A percentile compares a stretch with the other conserved stretches of the same genome.
phyloP scores from a whole-genome alignment of 1,139 yeast species.

The Magnusiomyces clavatus region DNA sequence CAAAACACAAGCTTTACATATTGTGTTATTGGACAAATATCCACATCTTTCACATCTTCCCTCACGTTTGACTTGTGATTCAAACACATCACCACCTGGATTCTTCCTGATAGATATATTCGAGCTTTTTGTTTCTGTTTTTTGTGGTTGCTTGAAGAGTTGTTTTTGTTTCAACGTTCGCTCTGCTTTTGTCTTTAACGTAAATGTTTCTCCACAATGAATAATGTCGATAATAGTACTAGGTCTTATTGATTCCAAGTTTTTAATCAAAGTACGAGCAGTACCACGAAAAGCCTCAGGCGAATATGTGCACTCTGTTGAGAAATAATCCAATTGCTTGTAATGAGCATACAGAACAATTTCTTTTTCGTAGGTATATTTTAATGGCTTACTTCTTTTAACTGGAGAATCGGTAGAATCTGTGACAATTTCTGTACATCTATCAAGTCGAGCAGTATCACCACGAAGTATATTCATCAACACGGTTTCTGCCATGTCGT shows the following conservation, averaged over 20 bases:
- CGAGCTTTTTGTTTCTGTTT: background rate
- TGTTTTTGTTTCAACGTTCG: background rate
- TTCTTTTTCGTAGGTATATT: slow-evolving; percentile 93
- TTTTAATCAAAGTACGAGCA: slow-evolving; percentile 84
- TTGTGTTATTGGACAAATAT: slow-evolving; percentile 74
- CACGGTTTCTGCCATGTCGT: slow-evolving; percentile 98
- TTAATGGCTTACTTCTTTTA: slow-evolving; percentile 91
- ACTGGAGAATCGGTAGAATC: slow-evolving; percentile 47
- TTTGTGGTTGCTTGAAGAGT: background rate
- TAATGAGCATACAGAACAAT: slow-evolving; percentile 96
- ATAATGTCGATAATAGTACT: slow-evolving; percentile 92
- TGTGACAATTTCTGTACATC: slow-evolving; percentile 84
- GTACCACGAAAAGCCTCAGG: slow-evolving; percentile 99
- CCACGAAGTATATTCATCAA: slow-evolving; percentile 91
- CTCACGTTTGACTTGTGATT: slow-evolving; percentile 15
- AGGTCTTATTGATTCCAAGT: slow-evolving; percentile 83
- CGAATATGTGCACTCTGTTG: slow-evolving; percentile 96
- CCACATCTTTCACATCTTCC: slow-evolving; percentile 77
- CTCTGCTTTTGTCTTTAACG: slow-evolving; percentile 30
- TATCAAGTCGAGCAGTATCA: slow-evolving; percentile 88
- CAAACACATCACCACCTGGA: slow-evolving; percentile 7
- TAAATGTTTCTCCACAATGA: slow-evolving; percentile 85
- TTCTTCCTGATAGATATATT: background rate
- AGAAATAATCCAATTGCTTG: slow-evolving; percentile 87
- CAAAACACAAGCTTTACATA: slow-evolving; percentile 90